Evolutionary conservation across 78 protist species (phyloP).

Genomic region (Chrysochromulina tobinii): DNA sequence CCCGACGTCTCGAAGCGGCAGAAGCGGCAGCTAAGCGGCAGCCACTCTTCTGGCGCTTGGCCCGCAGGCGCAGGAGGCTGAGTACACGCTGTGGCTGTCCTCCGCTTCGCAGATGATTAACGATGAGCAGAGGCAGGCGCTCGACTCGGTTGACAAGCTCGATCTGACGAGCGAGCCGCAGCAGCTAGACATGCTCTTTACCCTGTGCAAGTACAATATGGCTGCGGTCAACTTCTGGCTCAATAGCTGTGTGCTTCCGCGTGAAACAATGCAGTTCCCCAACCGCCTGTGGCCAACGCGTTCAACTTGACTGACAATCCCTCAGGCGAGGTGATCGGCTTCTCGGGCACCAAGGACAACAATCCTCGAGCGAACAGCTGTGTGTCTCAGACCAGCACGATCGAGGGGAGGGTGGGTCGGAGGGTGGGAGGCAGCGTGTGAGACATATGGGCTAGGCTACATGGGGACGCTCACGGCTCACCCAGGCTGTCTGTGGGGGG

Average conservation of each 20-base stretch:
- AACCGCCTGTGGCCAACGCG: neutral
- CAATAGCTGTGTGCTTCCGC: neutral
- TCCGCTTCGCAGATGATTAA: too few species aligned
- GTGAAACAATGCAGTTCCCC: slow-evolving; percentile 14
- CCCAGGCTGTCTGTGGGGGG: too few species aligned
- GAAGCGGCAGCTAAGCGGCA: neutral
- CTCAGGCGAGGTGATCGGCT: neutral
- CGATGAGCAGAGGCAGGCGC: too few species aligned
- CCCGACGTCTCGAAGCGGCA: too few species aligned
- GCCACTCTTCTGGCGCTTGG: neutral
- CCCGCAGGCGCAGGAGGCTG: neutral
- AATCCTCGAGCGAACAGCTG: neutral
- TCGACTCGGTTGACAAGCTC: neutral
- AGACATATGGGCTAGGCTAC: too few species aligned
- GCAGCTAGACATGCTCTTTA: neutral
- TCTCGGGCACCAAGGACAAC: slow-evolving; percentile 36
- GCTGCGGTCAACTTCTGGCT: slow-evolving; percentile 22
- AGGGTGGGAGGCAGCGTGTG: too few species aligned
- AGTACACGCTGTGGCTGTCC: neutral
- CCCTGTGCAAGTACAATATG: neutral
- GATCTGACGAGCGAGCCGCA: neutral
- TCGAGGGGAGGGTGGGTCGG: too few species aligned
- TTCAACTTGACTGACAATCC: neutral
- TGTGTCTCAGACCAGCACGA: too few species aligned
- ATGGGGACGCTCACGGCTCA: too few species aligned